Conservation (phyloP, 495 filamentous ascomycete species). For the Hypoxylon perforatum region DNA sequence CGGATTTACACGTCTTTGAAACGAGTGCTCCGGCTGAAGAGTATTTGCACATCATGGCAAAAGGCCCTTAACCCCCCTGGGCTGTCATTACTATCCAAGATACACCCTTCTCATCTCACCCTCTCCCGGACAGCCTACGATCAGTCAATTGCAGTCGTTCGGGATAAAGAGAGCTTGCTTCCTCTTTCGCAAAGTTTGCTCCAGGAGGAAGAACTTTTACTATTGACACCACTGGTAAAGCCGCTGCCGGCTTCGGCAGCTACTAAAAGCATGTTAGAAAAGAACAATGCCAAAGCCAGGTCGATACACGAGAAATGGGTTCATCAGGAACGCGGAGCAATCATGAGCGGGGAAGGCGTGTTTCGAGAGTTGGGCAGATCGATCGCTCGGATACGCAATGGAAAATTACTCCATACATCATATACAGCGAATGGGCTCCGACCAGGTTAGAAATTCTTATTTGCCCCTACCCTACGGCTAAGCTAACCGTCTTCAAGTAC, state of each 20-base stretch:
- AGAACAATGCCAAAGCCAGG: constrained; percentile 55
- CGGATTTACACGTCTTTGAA: constrained; percentile 78
- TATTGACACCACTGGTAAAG: constrained; percentile 86
- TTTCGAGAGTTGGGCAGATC: constrained; percentile 86
- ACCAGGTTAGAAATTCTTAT: constrained; percentile 60
- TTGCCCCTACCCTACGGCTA: not conserved
- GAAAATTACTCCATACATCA: constrained; percentile 86
- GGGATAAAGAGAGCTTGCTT: constrained; percentile 81
- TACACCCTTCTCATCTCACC: constrained; percentile 80
- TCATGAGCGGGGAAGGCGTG: constrained; percentile 87
- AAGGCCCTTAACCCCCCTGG: constrained; percentile 84
- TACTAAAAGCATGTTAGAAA: constrained; percentile 63
- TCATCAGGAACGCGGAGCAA: constrained; percentile 71
- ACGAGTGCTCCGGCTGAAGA: constrained; percentile 79
- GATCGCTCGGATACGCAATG: constrained; percentile 81
- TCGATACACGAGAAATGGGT: constrained; percentile 64
- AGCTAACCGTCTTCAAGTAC: constrained; percentile 59
- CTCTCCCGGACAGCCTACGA: constrained; percentile 87
- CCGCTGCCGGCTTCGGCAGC: constrained; percentile 84
- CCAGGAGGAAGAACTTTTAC: constrained; percentile 82
- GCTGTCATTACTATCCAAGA: constrained; percentile 73
- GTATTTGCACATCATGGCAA: constrained; percentile 82
- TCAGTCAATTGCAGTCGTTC: constrained; percentile 84
- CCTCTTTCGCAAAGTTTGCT: constrained; percentile 81
- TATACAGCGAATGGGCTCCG: constrained; percentile 91